Evolutionary conservation across 1,284 basidiomycete genomes (phyloP).

Genomic region (Trichosporon faecale): DNA sequence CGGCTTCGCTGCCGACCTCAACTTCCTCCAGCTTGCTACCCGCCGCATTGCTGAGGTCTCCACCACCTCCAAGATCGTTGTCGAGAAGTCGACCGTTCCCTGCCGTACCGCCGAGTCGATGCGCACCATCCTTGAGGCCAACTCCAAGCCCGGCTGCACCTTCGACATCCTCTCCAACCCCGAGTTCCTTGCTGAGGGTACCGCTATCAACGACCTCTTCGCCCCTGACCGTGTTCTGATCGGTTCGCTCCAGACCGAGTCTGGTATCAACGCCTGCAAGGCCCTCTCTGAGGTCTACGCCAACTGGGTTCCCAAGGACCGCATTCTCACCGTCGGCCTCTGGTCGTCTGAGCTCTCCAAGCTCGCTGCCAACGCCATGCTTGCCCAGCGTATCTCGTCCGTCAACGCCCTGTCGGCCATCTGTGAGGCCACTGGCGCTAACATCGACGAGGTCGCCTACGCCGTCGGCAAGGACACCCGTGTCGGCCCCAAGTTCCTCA

Average conservation of each 20-base stretch:
- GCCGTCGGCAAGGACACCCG: conserved; percentile 92
- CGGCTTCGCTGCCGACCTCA: conserved; percentile 95
- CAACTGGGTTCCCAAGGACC: conserved; percentile 86
- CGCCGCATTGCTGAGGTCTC: conserved; percentile 92
- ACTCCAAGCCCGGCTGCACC: conserved; percentile 82
- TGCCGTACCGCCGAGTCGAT: conserved; percentile 96
- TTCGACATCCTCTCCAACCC: conserved; percentile 99
- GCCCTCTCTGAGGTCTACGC: conserved; percentile 78
- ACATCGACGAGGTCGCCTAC: conserved; percentile 95
- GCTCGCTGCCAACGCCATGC: conserved; percentile 97
- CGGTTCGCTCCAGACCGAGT: conserved; percentile 83
- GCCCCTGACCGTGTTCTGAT: conserved; percentile 93
- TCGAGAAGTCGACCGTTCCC: conserved; percentile 98
- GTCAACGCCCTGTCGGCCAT: conserved; percentile 98
- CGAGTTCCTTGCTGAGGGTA: conserved; percentile 95
- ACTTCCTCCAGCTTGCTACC: conserved; percentile 94
- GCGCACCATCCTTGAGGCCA: conserved; percentile 97
- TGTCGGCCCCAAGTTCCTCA: conserved; percentile 92
- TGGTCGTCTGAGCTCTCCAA: conserved; percentile 99
- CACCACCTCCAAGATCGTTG: conserved; percentile 91
- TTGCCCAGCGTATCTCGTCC: conserved; percentile 96
- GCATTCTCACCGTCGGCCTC: conserved; percentile 88
- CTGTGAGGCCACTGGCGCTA: conserved; percentile 98
- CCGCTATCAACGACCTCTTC: conserved; percentile 86
- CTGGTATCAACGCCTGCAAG: conserved; percentile 76